These are phyloP conservation scores for Jamesozyma piceae DNA, from an alignment of 805 yeast genomes.

Conservation along the genomic window DNA sequence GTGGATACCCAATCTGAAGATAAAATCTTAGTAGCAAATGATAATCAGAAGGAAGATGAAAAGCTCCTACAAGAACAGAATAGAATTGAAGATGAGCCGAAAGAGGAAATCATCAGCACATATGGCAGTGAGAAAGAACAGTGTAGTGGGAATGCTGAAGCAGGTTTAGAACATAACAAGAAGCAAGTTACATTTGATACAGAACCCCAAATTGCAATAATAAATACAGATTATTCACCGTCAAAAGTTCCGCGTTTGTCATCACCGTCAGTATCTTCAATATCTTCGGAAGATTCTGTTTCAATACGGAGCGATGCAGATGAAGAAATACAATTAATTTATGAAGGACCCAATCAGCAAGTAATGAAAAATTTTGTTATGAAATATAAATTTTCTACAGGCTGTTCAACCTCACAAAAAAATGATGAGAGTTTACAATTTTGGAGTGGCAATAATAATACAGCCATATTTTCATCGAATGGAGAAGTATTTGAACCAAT, in stretches of 20 bases:
- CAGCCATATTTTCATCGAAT: not conserved
- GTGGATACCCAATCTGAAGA: too few species aligned
- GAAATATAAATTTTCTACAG: conserved; percentile 34
- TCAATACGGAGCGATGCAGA: conserved; percentile 7
- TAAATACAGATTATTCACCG: conserved; percentile 11
- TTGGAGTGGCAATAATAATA: too few species aligned
- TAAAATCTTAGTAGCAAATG: too few species aligned
- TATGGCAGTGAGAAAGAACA: too few species aligned
- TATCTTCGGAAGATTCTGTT: conserved; percentile 5
- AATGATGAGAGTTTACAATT: not conserved
- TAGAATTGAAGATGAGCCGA: too few species aligned
- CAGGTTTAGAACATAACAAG: too few species aligned
- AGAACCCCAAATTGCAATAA: conserved; percentile 11
- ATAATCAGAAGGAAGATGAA: too few species aligned
- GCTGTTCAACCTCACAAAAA: not conserved
- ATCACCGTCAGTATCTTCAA: not conserved
- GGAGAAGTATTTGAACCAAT: conserved; percentile 1
- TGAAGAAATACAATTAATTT: conserved; percentile 20
- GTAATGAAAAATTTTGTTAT: conserved; percentile 48
- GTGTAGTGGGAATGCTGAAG: too few species aligned
- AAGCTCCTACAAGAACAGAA: too few species aligned
- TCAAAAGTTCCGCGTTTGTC: not conserved
- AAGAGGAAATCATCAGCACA: too few species aligned
- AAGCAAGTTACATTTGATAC: conserved; percentile 20
- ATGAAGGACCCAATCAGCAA: conserved; percentile 62